Evolutionary conservation across 108 stramenopile species (phyloP).

Genomic region (Parietichytrium sp.): DNA sequence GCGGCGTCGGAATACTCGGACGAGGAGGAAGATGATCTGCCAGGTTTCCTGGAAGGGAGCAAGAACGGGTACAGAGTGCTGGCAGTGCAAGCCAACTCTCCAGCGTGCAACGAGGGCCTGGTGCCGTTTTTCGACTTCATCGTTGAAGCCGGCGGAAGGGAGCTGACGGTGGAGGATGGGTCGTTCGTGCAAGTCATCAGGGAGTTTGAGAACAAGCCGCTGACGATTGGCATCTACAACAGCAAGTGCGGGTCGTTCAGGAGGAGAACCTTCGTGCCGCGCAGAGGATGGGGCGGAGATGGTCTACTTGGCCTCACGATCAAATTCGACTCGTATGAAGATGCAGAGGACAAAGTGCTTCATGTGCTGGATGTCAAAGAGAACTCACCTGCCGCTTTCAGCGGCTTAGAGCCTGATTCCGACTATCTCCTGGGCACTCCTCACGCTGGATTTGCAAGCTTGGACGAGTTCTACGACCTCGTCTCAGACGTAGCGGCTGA

Average conservation of each 20-base stretch:
- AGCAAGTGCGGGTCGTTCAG: slow-evolving; percentile 75
- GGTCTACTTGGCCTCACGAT: slow-evolving; percentile 93
- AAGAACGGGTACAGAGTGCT: slow-evolving; percentile 80
- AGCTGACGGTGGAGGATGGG: not conserved
- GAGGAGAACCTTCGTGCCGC: slow-evolving; percentile 73
- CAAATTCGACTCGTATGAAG: slow-evolving; percentile 83
- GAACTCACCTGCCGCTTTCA: slow-evolving; percentile 52
- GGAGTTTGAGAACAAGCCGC: slow-evolving; percentile 1
- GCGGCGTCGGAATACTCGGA: too few relatives aligned
- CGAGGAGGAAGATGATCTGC: too few relatives aligned
- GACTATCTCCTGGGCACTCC: slow-evolving; percentile 60
- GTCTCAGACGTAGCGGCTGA: slow-evolving; percentile 21
- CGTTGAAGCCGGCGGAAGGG: slow-evolving; percentile 63
- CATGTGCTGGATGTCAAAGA: slow-evolving; percentile 69
- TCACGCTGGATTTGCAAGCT: not conserved
- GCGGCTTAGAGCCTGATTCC: slow-evolving; percentile 50
- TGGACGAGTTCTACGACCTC: slow-evolving; percentile 38
- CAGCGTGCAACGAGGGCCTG: slow-evolving; percentile 81
- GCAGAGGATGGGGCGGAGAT: slow-evolving; percentile 81
- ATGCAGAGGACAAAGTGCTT: slow-evolving; percentile 77
- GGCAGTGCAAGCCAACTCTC: slow-evolving; percentile 87
- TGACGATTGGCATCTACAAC: slow-evolving; percentile 70
- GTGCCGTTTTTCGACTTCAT: slow-evolving; percentile 92
- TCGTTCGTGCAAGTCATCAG: slow-evolving; percentile 42
- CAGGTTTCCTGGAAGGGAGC: not conserved